Evolutionary conservation across 805 yeast genomes (phyloP).

Genomic region (Tetrapisispora arboricola): DNA sequence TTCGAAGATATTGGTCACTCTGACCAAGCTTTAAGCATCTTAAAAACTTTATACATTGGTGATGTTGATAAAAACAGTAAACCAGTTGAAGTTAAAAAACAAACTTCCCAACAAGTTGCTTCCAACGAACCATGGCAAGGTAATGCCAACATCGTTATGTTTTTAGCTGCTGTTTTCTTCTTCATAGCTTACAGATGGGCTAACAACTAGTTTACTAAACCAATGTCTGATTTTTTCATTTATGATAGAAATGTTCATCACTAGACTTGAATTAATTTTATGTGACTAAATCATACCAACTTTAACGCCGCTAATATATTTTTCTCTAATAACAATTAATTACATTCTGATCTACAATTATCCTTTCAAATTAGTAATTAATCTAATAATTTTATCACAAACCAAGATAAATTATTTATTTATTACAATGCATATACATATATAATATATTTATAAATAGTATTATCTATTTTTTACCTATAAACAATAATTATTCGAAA

Average conservation of each 20-base stretch:
- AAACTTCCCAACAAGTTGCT: conserved; percentile 7
- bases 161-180: conserved; percentile 48
- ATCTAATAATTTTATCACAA: neutral
- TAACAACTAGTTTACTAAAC: conserved; percentile 9
- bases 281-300: no score
- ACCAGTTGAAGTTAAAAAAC: conserved; percentile 20
- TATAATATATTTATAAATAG: neutral
- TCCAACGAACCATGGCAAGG: conserved; percentile 55
- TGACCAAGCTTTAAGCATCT: conserved; percentile 80
- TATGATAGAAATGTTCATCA: neutral
- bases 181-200: conserved; percentile 21
- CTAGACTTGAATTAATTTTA: no score
- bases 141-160: conserved; percentile 69
- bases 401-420: neutral
- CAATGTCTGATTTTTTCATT: neutral
- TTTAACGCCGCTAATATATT: neutral
- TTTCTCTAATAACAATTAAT: neutral
- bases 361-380: neutral
- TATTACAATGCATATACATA: conserved; percentile 2
- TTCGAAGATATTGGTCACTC: conserved; percentile 95
- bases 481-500: no score
- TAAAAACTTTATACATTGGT: conserved; percentile 64
- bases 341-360: neutral
- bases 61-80: conserved; percentile 56
- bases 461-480: neutral